Evolutionary conservation across 495 filamentous ascomycete genomes (phyloP).

Genomic region (Aspergillus conjunctus): DNA sequence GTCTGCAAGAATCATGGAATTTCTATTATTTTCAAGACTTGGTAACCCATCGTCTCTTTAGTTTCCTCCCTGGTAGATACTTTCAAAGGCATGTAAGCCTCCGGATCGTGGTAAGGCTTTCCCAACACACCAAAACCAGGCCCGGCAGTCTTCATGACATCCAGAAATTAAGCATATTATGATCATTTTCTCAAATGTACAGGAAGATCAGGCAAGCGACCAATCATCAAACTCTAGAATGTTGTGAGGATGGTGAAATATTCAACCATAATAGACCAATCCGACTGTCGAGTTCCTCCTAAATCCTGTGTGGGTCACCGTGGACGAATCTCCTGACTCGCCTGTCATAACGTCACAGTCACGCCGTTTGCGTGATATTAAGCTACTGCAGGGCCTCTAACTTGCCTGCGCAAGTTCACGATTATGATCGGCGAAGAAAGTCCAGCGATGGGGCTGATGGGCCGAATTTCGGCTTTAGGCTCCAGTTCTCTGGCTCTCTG

Average conservation of each 20-base stretch:
- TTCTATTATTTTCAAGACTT: background rate
- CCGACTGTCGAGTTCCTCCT: background rate
- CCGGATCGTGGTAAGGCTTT: background rate
- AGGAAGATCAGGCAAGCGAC: background rate
- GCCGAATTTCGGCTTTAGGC: background rate
- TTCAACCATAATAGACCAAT: constrained; percentile 23
- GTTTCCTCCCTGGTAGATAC: background rate
- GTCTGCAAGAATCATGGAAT: background rate
- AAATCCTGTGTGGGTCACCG: no score
- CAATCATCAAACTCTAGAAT: constrained; percentile 2
- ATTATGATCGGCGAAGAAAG: background rate
- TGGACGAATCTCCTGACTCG: constrained; percentile 18
- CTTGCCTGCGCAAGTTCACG: background rate
- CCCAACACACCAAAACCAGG: background rate
- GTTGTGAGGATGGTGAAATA: constrained; percentile 28
- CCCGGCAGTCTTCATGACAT: background rate
- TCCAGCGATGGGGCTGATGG: background rate
- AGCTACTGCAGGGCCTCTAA: background rate
- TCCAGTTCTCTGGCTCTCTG: background rate
- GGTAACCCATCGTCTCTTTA: background rate
- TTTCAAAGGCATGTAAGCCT: background rate
- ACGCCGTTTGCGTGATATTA: constrained; percentile 25
- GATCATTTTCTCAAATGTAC: background rate
- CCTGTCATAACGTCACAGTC: constrained; percentile 24
- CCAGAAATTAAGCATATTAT: background rate